phyloP scores from a whole-genome alignment of 345 rosid species.

The Syzygium oleosum region DNA sequence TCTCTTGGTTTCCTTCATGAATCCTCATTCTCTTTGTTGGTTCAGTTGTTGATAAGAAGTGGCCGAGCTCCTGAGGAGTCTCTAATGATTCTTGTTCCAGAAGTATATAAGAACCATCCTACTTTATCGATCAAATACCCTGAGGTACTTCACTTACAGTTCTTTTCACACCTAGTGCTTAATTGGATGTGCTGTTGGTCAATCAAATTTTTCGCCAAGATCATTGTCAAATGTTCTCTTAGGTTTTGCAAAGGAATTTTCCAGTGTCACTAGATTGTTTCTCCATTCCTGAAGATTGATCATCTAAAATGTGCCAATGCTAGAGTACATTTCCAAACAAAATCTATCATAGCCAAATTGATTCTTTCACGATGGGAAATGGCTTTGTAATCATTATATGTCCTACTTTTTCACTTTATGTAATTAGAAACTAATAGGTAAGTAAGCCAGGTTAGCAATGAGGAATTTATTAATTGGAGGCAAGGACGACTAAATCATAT shows the following conservation, averaged over 20 bases:
- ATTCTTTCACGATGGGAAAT: not conserved
- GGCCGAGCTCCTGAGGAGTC: constrained; percentile 90
- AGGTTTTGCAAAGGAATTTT: not conserved
- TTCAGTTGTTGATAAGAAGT: constrained; percentile 83
- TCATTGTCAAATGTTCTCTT: not conserved
- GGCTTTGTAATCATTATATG: not conserved
- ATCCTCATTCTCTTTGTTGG: not conserved
- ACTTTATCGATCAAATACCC: constrained; percentile 81
- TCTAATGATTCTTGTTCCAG: constrained; percentile 97
- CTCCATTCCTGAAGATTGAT: not conserved
- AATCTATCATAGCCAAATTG: not conserved
- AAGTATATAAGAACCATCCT: constrained; percentile 96
- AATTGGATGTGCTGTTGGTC: not conserved
- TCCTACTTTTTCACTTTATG: not conserved
- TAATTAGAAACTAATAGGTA: not conserved
- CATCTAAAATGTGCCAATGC: not conserved
- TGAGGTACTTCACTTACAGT: constrained; percentile 42
- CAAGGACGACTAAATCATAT: not conserved
- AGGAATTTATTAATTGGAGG: not conserved
- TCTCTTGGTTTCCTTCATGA: not conserved
- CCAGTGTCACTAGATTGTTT: not conserved
- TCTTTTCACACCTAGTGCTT: not conserved
- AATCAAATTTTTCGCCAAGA: not conserved
- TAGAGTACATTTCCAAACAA: not conserved
- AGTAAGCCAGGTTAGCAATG: not conserved